Evolutionary conservation across 2,329 filamentous ascomycete species (phyloP), one percentile per base, ranked within the genome.

Genomic region (Colletotrichum sp.): DNA sequence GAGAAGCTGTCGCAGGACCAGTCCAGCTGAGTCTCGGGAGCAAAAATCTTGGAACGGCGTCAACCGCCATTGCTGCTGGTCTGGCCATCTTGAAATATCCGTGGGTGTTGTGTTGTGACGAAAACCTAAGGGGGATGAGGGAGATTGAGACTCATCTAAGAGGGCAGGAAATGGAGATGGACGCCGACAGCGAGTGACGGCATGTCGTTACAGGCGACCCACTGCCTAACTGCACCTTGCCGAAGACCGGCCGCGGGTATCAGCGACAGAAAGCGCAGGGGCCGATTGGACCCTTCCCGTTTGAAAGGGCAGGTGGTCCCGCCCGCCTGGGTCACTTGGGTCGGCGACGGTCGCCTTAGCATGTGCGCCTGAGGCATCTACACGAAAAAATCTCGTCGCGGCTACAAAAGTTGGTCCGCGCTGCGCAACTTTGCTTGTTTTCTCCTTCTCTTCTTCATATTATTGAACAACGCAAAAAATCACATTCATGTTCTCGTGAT

Each of bases 21-120:
- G 80, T 83, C 90, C 90, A 92, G 84, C 90, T 92, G 24, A 92
- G 83, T 26, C 88, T 87, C 5, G 90, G 90, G 18, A 91, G 87
- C 15, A 92, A 84, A 76, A 91, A 92, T 34, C 87, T 85, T 21
- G 90, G 90, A 12, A 91, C 80, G 49, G 86, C 82, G 73, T 88
- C 87, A 3, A 83, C 80, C 12, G 85, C 81, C 70, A 79, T 75
- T 67, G 79, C 64, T 55, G 77, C 79, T 10, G 81, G 77, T 30
- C 78, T 77, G 32, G 81, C 80, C 83, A 85, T 84, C 30, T 39
- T 73, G 70, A 24, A 63, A 28, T 64, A 10, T 7, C 24, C 16
- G 28, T 49, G 18, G 16, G 21, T 64, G 72, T 67, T 18, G 62
- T 30, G 26, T 36, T n/a, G 30, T 63, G 62, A n/a, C 52, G 18